phyloP scores from a whole-genome alignment of 768 basidiomycete species.

The Lactarius tabidus region DNA sequence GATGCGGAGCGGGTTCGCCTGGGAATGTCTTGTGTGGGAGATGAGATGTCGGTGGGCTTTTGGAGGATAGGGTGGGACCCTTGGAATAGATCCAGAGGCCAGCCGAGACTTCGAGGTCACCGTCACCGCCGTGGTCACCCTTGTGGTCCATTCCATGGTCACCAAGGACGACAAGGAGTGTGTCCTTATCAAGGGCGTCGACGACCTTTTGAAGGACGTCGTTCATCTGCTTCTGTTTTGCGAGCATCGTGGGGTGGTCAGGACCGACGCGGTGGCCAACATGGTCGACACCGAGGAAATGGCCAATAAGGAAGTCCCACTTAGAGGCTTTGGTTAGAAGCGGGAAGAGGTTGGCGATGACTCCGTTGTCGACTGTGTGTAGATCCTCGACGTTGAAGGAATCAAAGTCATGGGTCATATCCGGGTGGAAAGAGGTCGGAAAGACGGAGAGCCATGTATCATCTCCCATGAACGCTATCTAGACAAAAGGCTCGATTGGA shows the following conservation, averaged over 20 bases:
- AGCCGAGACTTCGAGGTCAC: constrained; percentile 75
- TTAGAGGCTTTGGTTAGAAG: constrained; percentile 50
- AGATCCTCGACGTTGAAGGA: constrained; percentile 99
- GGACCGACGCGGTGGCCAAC: constrained; percentile 94
- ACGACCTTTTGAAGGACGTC: constrained; percentile 70
- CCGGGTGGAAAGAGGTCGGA: constrained; percentile 63
- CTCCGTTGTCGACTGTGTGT: constrained; percentile 91
- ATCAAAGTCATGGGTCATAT: constrained; percentile 83
- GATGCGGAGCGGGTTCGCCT: constrained; percentile 47
- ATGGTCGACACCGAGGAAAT: constrained; percentile 95
- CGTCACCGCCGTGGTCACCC: constrained; percentile 96
- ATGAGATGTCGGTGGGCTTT: constrained; percentile 34
- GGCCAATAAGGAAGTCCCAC: constrained; percentile 89
- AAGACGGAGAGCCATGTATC: constrained; percentile 96
- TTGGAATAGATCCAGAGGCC: constrained; percentile 94
- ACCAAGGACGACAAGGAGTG: constrained; percentile 85
- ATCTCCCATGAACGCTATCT: constrained; percentile 91
- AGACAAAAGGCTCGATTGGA: constrained; percentile 25
- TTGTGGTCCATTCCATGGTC: constrained; percentile 97
- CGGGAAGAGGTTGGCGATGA: constrained; percentile 78
- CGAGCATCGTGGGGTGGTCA: constrained; percentile 77
- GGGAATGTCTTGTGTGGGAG: constrained; percentile 62
- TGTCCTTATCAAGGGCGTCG: constrained; percentile 73
- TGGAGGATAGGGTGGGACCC: constrained; percentile 44
- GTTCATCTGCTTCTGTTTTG: constrained; percentile 89